Conservation (phyloP, 495 filamentous ascomycete species). For the Podospora anserina region DNA sequence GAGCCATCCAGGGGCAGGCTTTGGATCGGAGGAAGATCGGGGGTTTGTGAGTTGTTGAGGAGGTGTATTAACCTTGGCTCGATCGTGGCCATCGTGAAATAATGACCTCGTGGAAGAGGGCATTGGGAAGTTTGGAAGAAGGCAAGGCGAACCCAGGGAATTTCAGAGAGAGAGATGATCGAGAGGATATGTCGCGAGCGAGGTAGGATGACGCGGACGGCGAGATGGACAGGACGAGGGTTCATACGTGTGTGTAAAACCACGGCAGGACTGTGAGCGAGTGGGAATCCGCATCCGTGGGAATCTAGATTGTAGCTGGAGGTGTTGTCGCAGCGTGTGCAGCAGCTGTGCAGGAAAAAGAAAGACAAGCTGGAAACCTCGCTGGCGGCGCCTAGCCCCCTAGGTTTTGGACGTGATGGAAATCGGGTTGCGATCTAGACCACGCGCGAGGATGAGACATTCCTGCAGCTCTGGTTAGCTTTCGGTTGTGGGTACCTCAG, state of each 20-base stretch:
- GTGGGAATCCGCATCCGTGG: neutral
- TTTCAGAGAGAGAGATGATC: neutral
- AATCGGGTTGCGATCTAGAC: slow-evolving; percentile 4
- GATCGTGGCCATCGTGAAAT: slow-evolving; percentile 53
- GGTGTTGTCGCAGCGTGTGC: neutral
- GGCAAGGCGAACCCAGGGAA: slow-evolving; percentile 1
- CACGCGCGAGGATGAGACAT: slow-evolving; percentile 6
- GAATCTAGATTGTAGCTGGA: neutral
- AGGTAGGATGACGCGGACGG: slow-evolving; percentile 1
- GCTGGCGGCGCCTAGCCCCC: slow-evolving; percentile 3
- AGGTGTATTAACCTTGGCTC: slow-evolving; percentile 58
- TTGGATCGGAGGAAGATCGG: slow-evolving; percentile 46
- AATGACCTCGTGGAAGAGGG: slow-evolving; percentile 28
- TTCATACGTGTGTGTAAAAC: neutral
- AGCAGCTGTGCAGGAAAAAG: slow-evolving; percentile 4
- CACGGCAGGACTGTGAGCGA: neutral
- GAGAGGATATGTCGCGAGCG: neutral
- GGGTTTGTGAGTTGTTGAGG: slow-evolving; percentile 48
- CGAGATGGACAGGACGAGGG: neutral
- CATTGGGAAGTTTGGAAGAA: slow-evolving; percentile 29
- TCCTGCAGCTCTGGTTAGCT: slow-evolving; percentile 1
- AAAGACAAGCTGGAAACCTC: slow-evolving; percentile 6
- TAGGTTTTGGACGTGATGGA: slow-evolving; percentile 2
- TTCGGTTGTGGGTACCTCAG: slow-evolving; percentile 9
- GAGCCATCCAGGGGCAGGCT: slow-evolving; percentile 31